A percentile compares a stretch with the other conserved stretches of the same genome.
Conservation (phyloP, 2,329 filamentous ascomycete genomes). For the Xylariomycetidae sp. region DNA sequence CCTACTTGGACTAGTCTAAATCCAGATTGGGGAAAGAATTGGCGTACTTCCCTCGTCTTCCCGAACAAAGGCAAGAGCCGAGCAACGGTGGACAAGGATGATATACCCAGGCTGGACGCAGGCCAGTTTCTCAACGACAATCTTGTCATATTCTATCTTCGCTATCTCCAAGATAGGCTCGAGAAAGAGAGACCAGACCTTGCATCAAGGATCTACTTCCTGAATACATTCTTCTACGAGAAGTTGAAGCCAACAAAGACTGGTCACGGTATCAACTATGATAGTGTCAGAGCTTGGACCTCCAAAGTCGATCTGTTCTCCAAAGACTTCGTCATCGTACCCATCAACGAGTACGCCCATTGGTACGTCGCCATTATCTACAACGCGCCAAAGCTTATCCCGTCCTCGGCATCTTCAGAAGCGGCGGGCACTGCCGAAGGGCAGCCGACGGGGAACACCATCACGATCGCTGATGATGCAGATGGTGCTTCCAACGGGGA, state of each 20-base stretch:
- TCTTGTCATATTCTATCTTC: slow-evolving; percentile 80
- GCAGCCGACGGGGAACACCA: slow-evolving; percentile 5
- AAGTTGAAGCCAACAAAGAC: slow-evolving; percentile 58
- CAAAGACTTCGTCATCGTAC: slow-evolving; percentile 85
- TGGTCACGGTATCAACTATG: slow-evolving; percentile 67
- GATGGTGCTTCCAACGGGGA: slow-evolving; percentile 6
- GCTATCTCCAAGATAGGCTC: slow-evolving; percentile 60
- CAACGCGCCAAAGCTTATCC: slow-evolving; percentile 65
- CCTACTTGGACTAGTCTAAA: slow-evolving; percentile 52
- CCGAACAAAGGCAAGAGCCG: slow-evolving; percentile 52
- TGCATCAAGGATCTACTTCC: slow-evolving; percentile 69
- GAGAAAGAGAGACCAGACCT: slow-evolving; percentile 48
- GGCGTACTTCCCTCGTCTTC: slow-evolving; percentile 57
- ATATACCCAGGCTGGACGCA: slow-evolving; percentile 73
- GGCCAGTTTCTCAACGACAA: slow-evolving; percentile 90
- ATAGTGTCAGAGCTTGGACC: slow-evolving; percentile 83
- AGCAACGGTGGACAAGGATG: slow-evolving; percentile 62
- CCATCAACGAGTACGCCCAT: slow-evolving; percentile 79
- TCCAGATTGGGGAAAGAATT: slow-evolving; percentile 44
- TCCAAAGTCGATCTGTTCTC: slow-evolving; percentile 75
- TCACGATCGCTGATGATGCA: slow-evolving; percentile 9
- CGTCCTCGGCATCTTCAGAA: slow-evolving; percentile 8
- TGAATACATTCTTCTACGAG: slow-evolving; percentile 89
- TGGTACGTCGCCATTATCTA: slow-evolving; percentile 97
- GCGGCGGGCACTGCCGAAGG: slow-evolving; percentile 1